Evolutionary conservation across 2,329 filamentous ascomycete genomes (phyloP).

Genomic region (Ascochyta viciae-villosae): DNA sequence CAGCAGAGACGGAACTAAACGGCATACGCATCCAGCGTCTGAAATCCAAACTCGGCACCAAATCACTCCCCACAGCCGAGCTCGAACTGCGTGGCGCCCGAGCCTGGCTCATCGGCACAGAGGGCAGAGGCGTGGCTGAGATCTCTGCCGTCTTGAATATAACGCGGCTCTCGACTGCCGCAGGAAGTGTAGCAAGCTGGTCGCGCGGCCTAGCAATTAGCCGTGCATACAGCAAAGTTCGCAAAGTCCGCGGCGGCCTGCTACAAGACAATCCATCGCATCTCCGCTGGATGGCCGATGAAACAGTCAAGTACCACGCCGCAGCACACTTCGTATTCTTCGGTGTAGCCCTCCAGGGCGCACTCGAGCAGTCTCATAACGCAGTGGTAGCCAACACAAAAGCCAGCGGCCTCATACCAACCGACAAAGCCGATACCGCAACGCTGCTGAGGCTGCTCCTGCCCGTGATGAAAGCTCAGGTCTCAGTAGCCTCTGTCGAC

Average conservation of each 20-base stretch:
- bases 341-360: conserved; percentile 61
- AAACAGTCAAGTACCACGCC: conserved; percentile 63
- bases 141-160: conserved; percentile 74
- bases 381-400: conserved; percentile 31
- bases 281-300: conserved; percentile 64
- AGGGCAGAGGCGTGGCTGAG: conserved; percentile 71
- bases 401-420: conserved; percentile 30
- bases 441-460: conserved; percentile 33
- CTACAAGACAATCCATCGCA: conserved; percentile 64
- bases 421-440: conserved; percentile 20
- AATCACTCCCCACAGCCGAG: conserved; percentile 74
- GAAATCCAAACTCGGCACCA: conserved; percentile 76
- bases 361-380: conserved; percentile 56
- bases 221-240: conserved; percentile 64
- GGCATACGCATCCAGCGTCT: conserved; percentile 72
- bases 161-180: conserved; percentile 65
- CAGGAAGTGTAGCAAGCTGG: conserved; percentile 61
- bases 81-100: conserved; percentile 59
- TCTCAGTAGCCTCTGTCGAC: conserved; percentile 51
- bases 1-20: conserved; percentile 60
- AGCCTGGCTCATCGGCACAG: conserved; percentile 66
- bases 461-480: conserved; percentile 35
- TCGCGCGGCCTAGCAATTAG: conserved; percentile 65
- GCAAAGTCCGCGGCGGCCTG: conserved; percentile 57
- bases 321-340: conserved; percentile 65